Evolutionary conservation across 2,329 filamentous ascomycete species (phyloP), one percentile per base, ranked within the genome.

Genomic region (Cladosporium halotolerans): DNA sequence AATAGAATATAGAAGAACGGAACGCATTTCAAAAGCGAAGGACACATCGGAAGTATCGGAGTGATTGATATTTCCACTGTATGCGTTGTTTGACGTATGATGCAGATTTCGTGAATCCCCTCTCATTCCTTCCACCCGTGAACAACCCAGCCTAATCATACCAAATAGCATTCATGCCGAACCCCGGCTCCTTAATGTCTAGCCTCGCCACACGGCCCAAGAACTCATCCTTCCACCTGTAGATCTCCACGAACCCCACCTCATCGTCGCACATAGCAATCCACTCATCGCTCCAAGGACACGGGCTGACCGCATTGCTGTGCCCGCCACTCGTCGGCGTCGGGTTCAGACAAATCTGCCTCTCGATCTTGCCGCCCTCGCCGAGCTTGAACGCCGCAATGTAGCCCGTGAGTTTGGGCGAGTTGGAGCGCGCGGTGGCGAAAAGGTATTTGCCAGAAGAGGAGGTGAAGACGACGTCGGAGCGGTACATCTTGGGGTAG

Each of bases 91-190:
- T 28, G 23, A 28, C 7, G 23, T 28, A 28, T 28, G 23, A 28
- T 28, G 23, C 23, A 28, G 23, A 5, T 28, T 7, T 28, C 23
- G 7, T 28, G 23, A 5, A 28, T 28, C 23, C 23, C 23, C 23
- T 28, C 23, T 28, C 23, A 28, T 28, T 28, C 23, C 23, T 36
- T 4, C 34, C 10, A 36, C 34, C 7, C 1, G 34, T 36, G 34
- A 11, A 36, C n/a, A 11, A 36, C n/a, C 5, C 40, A 42, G 9
- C 23, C 40, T 42, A 89, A 71, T 95, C 86, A 69, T 93, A 93
- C 89, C 89, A 95, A 58, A 95, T 90, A n/a, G 89, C 89, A 72
- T 95, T 95, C 89, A 95, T 95, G 1, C 89, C 89, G 68, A 95
- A 95, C 1, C 89, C 89, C n/a, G 87, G 88, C 73, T 95, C 89